phyloP scores from a whole-genome alignment of 805 yeast species.

The Teunomyces atbi region DNA sequence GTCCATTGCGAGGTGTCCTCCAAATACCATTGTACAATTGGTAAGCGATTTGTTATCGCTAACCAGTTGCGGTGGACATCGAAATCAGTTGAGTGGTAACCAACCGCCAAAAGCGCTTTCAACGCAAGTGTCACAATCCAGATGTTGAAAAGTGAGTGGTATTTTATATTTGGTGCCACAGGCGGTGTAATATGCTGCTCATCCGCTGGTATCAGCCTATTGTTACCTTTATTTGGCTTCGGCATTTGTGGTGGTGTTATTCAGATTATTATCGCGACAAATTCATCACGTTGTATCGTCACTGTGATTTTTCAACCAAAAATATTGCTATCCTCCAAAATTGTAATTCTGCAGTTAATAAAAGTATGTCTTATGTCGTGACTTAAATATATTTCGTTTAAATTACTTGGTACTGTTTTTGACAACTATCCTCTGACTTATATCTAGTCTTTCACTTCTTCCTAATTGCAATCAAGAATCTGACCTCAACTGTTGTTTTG shows the following conservation, averaged over 20 bases:
- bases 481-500: background rate
- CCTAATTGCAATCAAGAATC: background rate
- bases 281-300: background rate
- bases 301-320: background rate
- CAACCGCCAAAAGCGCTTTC: conserved; percentile 42
- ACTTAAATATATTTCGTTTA: too few species aligned
- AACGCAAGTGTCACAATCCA: conserved; percentile 37
- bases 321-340: background rate
- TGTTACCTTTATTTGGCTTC: background rate
- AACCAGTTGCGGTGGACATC: conserved; percentile 98
- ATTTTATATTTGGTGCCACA: background rate
- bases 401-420: too few species aligned
- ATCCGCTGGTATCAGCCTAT: background rate
- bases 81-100: conserved; percentile 92
- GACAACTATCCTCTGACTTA: too few species aligned
- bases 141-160: conserved; percentile 30
- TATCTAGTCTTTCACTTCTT: too few species aligned
- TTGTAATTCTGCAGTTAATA: too few species aligned
- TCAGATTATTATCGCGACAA: background rate
- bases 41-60: conserved; percentile 78
- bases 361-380: too few species aligned
- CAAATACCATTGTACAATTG: conserved; percentile 76
- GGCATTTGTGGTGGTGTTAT: conserved; percentile 1
- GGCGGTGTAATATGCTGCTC: background rate
- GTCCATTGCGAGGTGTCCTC: conserved; percentile 88